Percentiles rank a stretch among this genome's conserved stretches.
phyloP scores from a whole-genome alignment of 2,329 filamentous ascomycete genomes.

The Ophiostoma himal-ulmi region DNA sequence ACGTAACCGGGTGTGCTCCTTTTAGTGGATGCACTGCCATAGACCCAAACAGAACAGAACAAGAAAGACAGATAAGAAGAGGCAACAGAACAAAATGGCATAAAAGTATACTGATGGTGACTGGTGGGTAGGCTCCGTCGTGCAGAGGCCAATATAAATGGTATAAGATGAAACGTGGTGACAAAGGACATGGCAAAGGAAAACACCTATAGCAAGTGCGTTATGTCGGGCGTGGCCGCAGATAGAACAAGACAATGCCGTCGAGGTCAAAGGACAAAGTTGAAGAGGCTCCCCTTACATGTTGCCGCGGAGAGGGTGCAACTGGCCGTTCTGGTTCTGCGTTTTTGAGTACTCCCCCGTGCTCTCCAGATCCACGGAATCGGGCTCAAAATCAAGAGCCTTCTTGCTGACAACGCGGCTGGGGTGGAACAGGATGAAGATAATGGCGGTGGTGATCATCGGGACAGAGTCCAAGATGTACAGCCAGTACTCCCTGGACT shows the following conservation, averaged over 20 bases:
- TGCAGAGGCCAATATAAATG: neutral
- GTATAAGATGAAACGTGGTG: neutral
- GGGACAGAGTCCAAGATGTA: constrained; percentile 33
- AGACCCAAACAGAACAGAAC: neutral
- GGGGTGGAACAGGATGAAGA: constrained; percentile 22
- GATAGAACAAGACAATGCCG: neutral
- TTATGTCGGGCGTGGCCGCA: neutral
- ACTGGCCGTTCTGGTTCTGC: neutral
- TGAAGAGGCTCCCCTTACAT: neutral
- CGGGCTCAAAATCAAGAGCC: neutral
- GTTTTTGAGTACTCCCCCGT: neutral
- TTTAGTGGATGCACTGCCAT: neutral
- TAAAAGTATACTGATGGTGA: neutral
- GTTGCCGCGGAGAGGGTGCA: constrained; percentile 6
- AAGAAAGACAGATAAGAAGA: neutral
- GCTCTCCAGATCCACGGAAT: constrained; percentile 4
- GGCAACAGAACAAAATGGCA: neutral
- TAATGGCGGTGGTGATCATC: constrained; percentile 25
- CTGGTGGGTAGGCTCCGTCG: neutral
- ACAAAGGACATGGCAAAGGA: neutral
- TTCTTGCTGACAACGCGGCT: constrained; percentile 16
- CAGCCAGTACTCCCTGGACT: constrained; percentile 31
- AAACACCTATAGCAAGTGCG: neutral
- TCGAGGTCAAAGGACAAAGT: neutral
- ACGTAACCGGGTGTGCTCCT: neutral